phyloP scores from a whole-genome alignment of 2,329 filamentous ascomycete species.

The Pezicula neosporulosa region DNA sequence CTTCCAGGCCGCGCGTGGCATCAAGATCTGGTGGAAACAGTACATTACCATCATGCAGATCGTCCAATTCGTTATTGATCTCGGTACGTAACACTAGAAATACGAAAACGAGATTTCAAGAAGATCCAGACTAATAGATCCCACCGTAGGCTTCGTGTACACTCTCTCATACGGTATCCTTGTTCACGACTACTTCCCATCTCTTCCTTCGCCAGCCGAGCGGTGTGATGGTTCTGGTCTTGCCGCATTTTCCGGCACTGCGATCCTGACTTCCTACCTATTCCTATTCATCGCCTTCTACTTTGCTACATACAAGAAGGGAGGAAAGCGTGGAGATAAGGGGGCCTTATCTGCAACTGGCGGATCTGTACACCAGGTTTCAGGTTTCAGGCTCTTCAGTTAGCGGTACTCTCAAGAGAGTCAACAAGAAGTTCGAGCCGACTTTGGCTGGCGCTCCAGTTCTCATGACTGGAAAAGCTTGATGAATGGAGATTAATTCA shows the following conservation, averaged over 20 bases:
- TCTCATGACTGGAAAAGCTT: not conserved
- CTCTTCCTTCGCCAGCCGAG: not conserved
- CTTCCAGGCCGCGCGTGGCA: constrained; percentile 13
- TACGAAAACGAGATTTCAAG: not conserved
- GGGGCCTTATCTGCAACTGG: not conserved
- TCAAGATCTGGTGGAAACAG: constrained; percentile 13
- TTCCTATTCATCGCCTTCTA: not conserved
- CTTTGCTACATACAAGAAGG: constrained; percentile 1
- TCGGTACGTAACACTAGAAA: constrained; percentile 2
- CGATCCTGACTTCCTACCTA: not conserved
- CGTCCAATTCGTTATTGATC: constrained; percentile 12
- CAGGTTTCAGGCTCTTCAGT: not conserved
- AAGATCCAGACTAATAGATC: not conserved
- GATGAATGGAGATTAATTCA: not conserved
- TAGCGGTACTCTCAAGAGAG: not conserved
- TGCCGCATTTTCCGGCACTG: not conserved
- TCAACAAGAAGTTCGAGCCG: not conserved
- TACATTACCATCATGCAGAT: constrained; percentile 14
- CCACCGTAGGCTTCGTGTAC: not conserved
- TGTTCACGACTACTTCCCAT: not conserved
- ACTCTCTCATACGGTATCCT: not conserved
- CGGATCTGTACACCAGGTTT: not conserved
- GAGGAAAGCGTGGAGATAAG: not conserved
- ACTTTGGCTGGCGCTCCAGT: not conserved
- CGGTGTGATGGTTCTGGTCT: not conserved